Evolutionary conservation across 805 yeast genomes (phyloP).

Genomic region (Candida maesae): DNA sequence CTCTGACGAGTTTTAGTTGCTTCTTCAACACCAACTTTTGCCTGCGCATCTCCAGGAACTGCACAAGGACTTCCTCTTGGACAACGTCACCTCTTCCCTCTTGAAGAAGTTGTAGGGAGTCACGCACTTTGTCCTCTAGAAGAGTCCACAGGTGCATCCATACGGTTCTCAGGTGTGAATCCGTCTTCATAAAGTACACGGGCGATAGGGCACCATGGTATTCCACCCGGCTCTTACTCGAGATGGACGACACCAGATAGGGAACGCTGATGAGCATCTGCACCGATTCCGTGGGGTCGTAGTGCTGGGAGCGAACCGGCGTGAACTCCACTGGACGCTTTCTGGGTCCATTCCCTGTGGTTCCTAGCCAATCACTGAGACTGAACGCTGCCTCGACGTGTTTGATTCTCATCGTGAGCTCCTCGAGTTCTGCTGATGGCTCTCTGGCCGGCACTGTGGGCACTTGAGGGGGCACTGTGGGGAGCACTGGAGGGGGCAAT

Average conservation of each 20-base stretch:
- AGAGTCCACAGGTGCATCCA: slow-evolving; percentile 29
- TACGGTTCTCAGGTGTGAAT: slow-evolving; percentile 33
- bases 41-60: slow-evolving; percentile 13
- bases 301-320: slow-evolving; percentile 4
- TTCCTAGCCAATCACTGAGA: slow-evolving; percentile 1
- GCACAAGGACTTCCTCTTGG: not conserved
- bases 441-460: too few relatives aligned
- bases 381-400: slow-evolving; percentile 5
- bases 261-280: slow-evolving; percentile 43
- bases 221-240: slow-evolving; percentile 37
- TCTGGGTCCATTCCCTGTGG: too few relatives aligned
- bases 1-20: not conserved
- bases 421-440: slow-evolving; percentile 1
- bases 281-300: slow-evolving; percentile 33
- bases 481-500: not conserved
- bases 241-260: slow-evolving; percentile 25
- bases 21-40: slow-evolving; percentile 9
- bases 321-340: not conserved
- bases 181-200: slow-evolving; percentile 43
- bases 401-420: slow-evolving; percentile 2
- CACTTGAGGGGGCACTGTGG: too few relatives aligned
- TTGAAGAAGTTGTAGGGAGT: not conserved
- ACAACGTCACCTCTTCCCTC: not conserved
- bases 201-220: slow-evolving; percentile 52
- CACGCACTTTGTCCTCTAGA: slow-evolving; percentile 6